Base-by-base conservation (phyloP, 345 rosid genomes). In the Gossypium stocksii region DNA sequence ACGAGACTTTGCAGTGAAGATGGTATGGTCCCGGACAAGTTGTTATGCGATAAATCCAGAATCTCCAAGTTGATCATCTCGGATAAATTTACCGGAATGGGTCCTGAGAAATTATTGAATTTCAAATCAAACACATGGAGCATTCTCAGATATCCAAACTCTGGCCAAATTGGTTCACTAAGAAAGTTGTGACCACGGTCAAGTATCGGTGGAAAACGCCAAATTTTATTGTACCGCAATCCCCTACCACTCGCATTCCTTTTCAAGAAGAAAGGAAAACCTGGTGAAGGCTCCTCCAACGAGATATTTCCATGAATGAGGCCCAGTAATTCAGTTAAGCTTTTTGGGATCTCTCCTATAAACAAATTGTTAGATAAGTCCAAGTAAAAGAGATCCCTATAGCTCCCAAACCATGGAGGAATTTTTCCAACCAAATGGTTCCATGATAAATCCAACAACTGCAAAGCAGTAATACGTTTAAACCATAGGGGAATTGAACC, bases 401-500 rank as follows among this genome's bases (percentile, higher is more conserved):
- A 57, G 15, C 62, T 22, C 4, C 62, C 62, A 0, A 57, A 19
- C 62, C 62, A 57, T 10, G 27, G 16, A 9, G 62, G 62, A 57
- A 22, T 57, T 20, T 20, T 11, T 57, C 62, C 62, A 3, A 27
- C 62, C 62, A 57, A 57, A 57, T 57, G 34, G 62, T 57, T 57
- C 62, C 62, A 57, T 22, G 62, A 57, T 57, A 57, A 22, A 22
- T 57, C 62, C 62, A 57, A 57, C 62, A 57, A 22, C 62, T 57
- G 16, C 62, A 22, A 57, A 57, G 34, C 16, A 57, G 62, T 10
- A 3, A 27, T 57, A 22, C 23, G 22, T 22, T 27, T 57, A 27
- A 57, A 57, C 62, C 62, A 57, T 57, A 1, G 15, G 4, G 62
- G 34, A 9, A 57, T 3, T 7, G 27, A 57, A 57, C 62, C 62